Percentiles rank a stretch among this genome's conserved stretches.
Evolutionary conservation across 768 basidiomycete species (phyloP).

Genomic region (Pleurotus tuber-regium): DNA sequence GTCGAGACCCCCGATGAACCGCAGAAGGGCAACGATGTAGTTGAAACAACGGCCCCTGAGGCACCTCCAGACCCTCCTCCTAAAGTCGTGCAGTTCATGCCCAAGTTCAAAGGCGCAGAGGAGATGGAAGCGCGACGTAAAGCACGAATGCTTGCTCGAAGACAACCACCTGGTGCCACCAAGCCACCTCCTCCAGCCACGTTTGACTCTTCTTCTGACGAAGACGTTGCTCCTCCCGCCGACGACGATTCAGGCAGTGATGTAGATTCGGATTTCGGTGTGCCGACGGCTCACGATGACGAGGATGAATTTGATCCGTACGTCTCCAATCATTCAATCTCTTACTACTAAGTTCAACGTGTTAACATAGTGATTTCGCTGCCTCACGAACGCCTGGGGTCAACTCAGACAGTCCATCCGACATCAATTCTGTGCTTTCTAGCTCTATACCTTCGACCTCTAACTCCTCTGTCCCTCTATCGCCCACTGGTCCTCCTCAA

Average conservation of each 20-base stretch:
- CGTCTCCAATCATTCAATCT: constrained; percentile 22
- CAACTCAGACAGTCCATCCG: constrained; percentile 62
- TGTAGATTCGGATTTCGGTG: constrained; percentile 53
- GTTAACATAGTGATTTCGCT: constrained; percentile 58
- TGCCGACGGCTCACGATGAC: constrained; percentile 50
- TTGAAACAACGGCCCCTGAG: neutral
- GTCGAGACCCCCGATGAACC: constrained; percentile 15
- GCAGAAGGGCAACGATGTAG: constrained; percentile 5
- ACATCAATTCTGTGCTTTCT: constrained; percentile 59
- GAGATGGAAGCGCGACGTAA: constrained; percentile 80
- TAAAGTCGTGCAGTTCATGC: constrained; percentile 62
- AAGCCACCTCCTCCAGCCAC: constrained; percentile 25
- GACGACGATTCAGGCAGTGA: constrained; percentile 49
- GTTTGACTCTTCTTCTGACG: constrained; percentile 28
- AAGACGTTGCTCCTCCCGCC: constrained; percentile 57
- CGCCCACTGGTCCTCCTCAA: constrained; percentile 35
- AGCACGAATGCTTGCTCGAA: constrained; percentile 63
- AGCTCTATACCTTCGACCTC: constrained; percentile 50
- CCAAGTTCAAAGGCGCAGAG: constrained; percentile 79
- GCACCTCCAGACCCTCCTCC: constrained; percentile 34
- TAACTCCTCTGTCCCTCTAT: constrained; percentile 50
- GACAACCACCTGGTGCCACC: constrained; percentile 35
- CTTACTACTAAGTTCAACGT: neutral
- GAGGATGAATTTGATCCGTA: constrained; percentile 83
- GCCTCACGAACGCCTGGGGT: constrained; percentile 48